Base-by-base conservation (phyloP, 371 early-diverging fungal genomes). In the Mortierella sp. region DNA sequence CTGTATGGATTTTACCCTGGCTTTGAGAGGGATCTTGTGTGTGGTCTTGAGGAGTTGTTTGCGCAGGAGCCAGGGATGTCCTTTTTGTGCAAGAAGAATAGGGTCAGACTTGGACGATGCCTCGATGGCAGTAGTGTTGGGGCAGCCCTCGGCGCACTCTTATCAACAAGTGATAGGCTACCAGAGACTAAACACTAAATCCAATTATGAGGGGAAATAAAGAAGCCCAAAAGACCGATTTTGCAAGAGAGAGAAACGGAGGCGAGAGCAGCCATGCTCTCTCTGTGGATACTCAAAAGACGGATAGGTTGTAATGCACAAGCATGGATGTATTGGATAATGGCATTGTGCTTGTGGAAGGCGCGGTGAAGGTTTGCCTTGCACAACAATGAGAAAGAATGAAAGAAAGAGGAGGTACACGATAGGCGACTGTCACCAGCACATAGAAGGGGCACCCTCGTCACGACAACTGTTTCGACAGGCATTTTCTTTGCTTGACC, bases 1-100 rank as follows among this genome's bases (percentile, higher is more conserved):
- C 90, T 99, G 76, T 98, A 95, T 82, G 96, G 97, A 89, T 94
- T 95, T 71, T 98, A 98, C 84, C 98, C 98, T 16, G 92, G 92
- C 81, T 98, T 96, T 83, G 94, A 95, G 75, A 54, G 26, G 6
- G 87, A 90, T 45, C 90, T 95, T 80, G 93, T 98, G 86, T 89
- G 95, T 28, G 70, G 77, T 14, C 92, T 93, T 34, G 42, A 68
- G 68, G 68, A 68, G 11, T 24, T 68, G 68, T 68, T 68, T 38
- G 42, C 42, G 38, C 11, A 38, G 24, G 68, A 68, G 44, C 42
- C 68, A 3, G 19, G 24, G 68, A 68, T 68, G 68, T 68, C 68
- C 10, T 68, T 68, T 42, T 24, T 68, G 24, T 68, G 68, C 3
- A 6, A 24, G 68, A 42, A 21, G 14, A 14, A 50, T 11, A 68